Evolutionary conservation across 495 filamentous ascomycete species (phyloP), one percentile per base, ranked within the genome.

Genomic region (Aspergillus leporis): DNA sequence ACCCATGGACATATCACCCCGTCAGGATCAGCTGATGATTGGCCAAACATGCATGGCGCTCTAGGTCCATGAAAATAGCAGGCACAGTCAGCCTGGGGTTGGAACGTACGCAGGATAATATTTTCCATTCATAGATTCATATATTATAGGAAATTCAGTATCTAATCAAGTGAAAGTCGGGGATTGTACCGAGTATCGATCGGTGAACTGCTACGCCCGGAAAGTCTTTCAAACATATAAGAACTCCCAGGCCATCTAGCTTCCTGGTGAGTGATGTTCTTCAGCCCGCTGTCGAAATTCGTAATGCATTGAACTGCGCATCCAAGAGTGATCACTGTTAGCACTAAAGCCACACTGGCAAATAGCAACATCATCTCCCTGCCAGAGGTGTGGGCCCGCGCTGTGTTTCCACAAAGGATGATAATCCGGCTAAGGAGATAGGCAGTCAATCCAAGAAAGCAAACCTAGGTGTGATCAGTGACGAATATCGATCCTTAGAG

Each of bases 401-500:
- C 3, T 40, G 36, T 40, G 3, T 40, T 12, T 9, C 36, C 36
- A n/a, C 36, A 40, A 12, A 40, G 36, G 36, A 40, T n/a, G 9
- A 40, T 12, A 40, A 40, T 40, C 2, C 36, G 36, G 16, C 36
- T 40, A 9, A 40, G 36, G 10, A 40, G 36, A 40, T 40, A 40
- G 16, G 36, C 36, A 40, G 10, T 40, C 16, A 40, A n/a, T 40
- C 3, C 36, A 12, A 40, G 9, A 3, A 40, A 40, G 36, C 10
- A 40, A 12, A 40, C 3, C 36, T 40, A 12, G 9, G 6, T 28
- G 3, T 6, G 25, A 28, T 28, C 6, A 28, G 25, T 28, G 6
- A 28, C 6, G 25, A 28, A n/a, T n/a, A n/a, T n/a, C n/a, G n/a
- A n/a, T n/a, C n/a, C n/a, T 61, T 0, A 68, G 70, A 4, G 67